These are phyloP conservation scores for Solanum tacnaense DNA, from an alignment of 257 asterid genomes.

Conservation along the genomic window DNA sequence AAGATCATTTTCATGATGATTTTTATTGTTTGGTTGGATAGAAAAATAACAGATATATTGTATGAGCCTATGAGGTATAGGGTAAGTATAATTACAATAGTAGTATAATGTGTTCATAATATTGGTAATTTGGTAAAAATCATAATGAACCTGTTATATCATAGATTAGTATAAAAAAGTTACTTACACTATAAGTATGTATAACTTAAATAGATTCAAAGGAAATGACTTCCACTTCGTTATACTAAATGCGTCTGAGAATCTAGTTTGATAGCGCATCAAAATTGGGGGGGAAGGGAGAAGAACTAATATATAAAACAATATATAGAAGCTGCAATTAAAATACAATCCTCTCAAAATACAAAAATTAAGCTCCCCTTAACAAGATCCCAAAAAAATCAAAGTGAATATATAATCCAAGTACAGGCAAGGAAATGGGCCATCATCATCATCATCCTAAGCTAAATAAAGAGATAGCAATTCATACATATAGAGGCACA, in stretches of 20 bases:
- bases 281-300: neutral
- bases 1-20: neutral
- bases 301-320: neutral
- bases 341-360: neutral
- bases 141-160: neutral
- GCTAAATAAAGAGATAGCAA: neutral
- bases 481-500: neutral
- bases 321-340: neutral
- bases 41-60: neutral
- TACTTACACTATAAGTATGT: neutral
- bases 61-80: neutral
- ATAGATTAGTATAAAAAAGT: neutral
- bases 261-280: neutral
- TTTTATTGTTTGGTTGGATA: neutral
- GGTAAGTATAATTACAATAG: neutral
- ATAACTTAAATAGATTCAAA: neutral
- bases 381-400: neutral
- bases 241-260: neutral
- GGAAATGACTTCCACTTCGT: neutral
- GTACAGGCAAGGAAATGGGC: neutral
- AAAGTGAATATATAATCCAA: neutral
- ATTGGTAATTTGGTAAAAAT: neutral
- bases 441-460: neutral
- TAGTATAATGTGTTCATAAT: neutral
- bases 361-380: neutral